A percentile compares a stretch with the other conserved stretches of the same genome.
Conservation (phyloP, 1,284 basidiomycete species). For the Porodaedalea pini region DNA sequence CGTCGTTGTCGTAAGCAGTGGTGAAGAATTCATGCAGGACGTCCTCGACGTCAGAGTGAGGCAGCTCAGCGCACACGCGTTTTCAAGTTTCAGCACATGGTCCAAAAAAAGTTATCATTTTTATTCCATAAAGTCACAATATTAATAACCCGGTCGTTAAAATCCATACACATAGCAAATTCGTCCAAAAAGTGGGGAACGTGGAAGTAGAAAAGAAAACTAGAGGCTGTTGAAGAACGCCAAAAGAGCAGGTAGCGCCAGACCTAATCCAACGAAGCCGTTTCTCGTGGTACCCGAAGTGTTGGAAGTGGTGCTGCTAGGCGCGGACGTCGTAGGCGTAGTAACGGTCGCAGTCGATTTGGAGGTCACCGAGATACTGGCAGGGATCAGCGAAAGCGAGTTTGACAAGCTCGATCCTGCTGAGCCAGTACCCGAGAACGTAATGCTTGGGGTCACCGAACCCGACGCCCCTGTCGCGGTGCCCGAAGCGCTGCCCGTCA, state of each 20-base stretch:
- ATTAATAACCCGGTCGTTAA: too few species aligned
- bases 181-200: background rate
- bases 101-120: too few species aligned
- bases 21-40: background rate
- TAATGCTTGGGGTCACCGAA: constrained; percentile 1
- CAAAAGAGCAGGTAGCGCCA: background rate
- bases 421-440: background rate
- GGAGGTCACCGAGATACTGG: background rate
- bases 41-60: background rate
- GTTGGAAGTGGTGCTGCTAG: too few species aligned
- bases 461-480: background rate
- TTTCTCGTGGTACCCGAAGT: background rate
- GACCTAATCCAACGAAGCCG: background rate
- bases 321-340: too few species aligned
- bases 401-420: too few species aligned
- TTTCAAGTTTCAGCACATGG: background rate
- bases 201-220: background rate
- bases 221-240: background rate
- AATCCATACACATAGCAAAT: too few species aligned
- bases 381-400: too few species aligned
- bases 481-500: background rate
- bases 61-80: background rate
- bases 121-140: too few species aligned
- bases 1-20: background rate
- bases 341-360: background rate